Evolutionary conservation across 148 eudicot species (phyloP).

Genomic region (Camellia granthamiana): DNA sequence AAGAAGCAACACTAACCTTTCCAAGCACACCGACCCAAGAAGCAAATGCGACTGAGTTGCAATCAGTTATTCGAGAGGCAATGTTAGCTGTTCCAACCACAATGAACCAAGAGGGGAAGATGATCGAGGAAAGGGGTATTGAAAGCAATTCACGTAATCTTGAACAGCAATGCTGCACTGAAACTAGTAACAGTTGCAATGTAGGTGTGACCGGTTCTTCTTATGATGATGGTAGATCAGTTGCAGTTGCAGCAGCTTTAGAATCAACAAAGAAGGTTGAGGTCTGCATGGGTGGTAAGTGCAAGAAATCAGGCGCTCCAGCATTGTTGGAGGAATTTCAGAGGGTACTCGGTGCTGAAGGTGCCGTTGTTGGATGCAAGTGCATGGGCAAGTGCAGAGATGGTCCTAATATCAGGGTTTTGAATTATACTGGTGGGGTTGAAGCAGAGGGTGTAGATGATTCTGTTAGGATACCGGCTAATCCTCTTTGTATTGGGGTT

Average conservation of each 20-base stretch:
- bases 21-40: background rate
- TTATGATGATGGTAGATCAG: background rate
- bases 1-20: background rate
- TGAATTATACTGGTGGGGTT: conserved; percentile 15
- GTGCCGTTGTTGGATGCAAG: conserved; percentile 69
- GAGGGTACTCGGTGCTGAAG: conserved; percentile 48
- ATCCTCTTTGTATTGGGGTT: conserved; percentile 62
- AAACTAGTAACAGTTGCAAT: background rate
- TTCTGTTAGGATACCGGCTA: conserved; percentile 30
- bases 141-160: conserved; percentile 1
- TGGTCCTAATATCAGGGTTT: conserved; percentile 67
- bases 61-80: conserved; percentile 4
- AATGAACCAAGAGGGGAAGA: background rate
- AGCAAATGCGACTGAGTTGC: background rate
- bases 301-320: conserved; percentile 69
- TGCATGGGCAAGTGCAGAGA: conserved; percentile 90
- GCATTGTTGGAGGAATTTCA: conserved; percentile 56
- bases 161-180: background rate
- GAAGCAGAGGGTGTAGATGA: conserved; percentile 16
- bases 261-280: conserved; percentile 44
- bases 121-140: background rate
- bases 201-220: background rate
- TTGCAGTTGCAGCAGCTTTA: background rate
- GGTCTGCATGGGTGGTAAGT: conserved; percentile 95
- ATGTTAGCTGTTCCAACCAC: background rate